Percentiles rank a stretch among this genome's conserved stretches.
Conservation (phyloP, 495 filamentous ascomycete species). For the Staphylotrichum tortipilum region DNA sequence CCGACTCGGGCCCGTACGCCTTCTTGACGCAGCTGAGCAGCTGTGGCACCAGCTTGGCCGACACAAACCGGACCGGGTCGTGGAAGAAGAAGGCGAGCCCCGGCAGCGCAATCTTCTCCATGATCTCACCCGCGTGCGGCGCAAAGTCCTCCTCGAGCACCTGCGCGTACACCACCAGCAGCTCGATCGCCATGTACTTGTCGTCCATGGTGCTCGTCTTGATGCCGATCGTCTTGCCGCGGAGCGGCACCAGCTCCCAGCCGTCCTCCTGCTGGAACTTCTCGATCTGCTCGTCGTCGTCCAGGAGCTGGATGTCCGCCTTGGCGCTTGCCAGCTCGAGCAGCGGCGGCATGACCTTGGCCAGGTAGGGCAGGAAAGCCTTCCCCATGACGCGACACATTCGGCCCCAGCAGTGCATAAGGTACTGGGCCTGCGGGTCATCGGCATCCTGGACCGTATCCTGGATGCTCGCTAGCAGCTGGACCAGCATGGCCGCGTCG, state of each 20-base stretch:
- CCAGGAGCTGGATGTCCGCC: slow-evolving; percentile 93
- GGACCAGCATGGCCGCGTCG: slow-evolving; percentile 78
- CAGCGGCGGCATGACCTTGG: slow-evolving; percentile 89
- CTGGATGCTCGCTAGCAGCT: slow-evolving; percentile 80
- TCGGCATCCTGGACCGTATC: slow-evolving; percentile 80
- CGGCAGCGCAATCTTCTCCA: slow-evolving; percentile 92
- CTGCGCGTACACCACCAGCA: slow-evolving; percentile 94
- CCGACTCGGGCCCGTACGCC: slow-evolving; percentile 67
- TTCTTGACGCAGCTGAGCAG: slow-evolving; percentile 92
- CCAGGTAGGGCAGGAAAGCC: slow-evolving; percentile 87
- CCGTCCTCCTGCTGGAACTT: slow-evolving; percentile 91
- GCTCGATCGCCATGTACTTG: slow-evolving; percentile 97
- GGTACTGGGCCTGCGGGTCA: slow-evolving; percentile 93
- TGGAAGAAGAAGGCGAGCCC: slow-evolving; percentile 99
- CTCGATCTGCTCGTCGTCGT: slow-evolving; percentile 91
- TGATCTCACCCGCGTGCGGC: slow-evolving; percentile 82
- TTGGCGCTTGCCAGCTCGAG: slow-evolving; percentile 86
- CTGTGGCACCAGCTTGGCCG: slow-evolving; percentile 89
- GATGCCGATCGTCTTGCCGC: slow-evolving; percentile 97
- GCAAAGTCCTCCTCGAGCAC: slow-evolving; percentile 87
- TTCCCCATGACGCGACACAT: slow-evolving; percentile 91
- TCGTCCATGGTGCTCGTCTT: slow-evolving; percentile 94
- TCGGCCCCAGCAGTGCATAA: slow-evolving; percentile 97
- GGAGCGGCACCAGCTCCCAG: slow-evolving; percentile 94
- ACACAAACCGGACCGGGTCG: slow-evolving; percentile 90